Evolutionary conservation across 2,329 filamentous ascomycete species (phyloP), one percentile per base, ranked within the genome.

Genomic region (Xenoacremonium recifei): DNA sequence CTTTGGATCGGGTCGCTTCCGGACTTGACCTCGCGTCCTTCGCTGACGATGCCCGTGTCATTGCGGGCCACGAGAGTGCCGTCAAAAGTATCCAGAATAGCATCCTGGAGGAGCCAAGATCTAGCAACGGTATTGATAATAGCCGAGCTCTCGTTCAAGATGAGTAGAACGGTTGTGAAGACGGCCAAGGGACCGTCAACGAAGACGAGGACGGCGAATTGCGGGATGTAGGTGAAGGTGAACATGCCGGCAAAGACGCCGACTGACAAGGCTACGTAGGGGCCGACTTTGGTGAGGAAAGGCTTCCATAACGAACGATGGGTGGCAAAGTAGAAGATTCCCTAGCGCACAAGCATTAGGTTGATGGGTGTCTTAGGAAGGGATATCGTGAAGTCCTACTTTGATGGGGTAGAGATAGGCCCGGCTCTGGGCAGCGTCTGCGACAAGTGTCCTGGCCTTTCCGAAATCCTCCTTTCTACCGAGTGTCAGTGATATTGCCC

Each of bases 361-460:
- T n/a, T n/a, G n/a, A n/a, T n/a, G 29, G 29, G 43, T 30, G 18
- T 21, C n/a, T 19, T 29, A 9, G 36, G 27, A 16, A 33, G 13
- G 15, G n/a, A n/a, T n/a, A n/a, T n/a, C n/a, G n/a, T n/a, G 16
- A 39, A 27, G 23, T 27, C 47, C 21, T 61, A 77, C 75, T 72
- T 78, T 90, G 66, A 96, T 75, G 19, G 92, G 92, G 66, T 96
- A 96, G 49, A 95, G 66, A 61, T 93, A 96, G 18, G 90, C 81
- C 37, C 82, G 80, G 50, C 89, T 95, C 55, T 75, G 80, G 38
- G 83, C 79, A 21, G 89, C 87, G 57, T 89, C 81, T 30, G 75
- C 68, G 31, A 88, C 75, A 27, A 90, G 71, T 13, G 66, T 66
- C 52, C 73, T 80, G 41, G 87, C 78, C 49, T 83, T 81, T 47